Conservation (phyloP, 495 filamentous ascomycete genomes). For the Penicillium malachiteum region DNA sequence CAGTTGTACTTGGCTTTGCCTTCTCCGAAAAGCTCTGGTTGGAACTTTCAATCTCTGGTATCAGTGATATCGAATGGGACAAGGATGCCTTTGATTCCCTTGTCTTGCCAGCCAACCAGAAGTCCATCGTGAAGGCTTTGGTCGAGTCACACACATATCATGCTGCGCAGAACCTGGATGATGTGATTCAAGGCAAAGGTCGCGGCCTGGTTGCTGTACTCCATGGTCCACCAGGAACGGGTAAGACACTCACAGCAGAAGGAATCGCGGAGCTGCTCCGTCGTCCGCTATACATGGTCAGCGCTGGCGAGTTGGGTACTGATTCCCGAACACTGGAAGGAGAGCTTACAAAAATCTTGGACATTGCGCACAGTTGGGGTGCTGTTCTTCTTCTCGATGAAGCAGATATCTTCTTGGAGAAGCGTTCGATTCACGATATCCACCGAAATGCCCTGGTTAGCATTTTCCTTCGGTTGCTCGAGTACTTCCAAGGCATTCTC, state of each 20-base stretch:
- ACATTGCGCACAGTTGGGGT: slow-evolving; percentile 85
- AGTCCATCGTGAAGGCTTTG: slow-evolving; percentile 76
- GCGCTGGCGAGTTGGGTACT: slow-evolving; percentile 78
- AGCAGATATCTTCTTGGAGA: slow-evolving; percentile 77
- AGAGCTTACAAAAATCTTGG: slow-evolving; percentile 81
- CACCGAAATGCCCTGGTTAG: slow-evolving; percentile 75
- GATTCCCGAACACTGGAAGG: slow-evolving; percentile 72
- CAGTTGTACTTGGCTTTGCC: slow-evolving; percentile 88
- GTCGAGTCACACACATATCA: slow-evolving; percentile 82
- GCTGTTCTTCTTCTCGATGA: slow-evolving; percentile 76
- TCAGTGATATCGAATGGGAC: slow-evolving; percentile 82
- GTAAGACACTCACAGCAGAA: slow-evolving; percentile 88
- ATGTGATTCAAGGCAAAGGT: slow-evolving; percentile 78
- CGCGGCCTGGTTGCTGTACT: slow-evolving; percentile 73
- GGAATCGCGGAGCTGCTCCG: slow-evolving; percentile 81
- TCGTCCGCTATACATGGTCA: slow-evolving; percentile 83
- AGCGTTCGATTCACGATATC: slow-evolving; percentile 68
- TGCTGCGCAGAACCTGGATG: slow-evolving; percentile 78
- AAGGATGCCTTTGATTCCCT: slow-evolving; percentile 76
- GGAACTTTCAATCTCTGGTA: slow-evolving; percentile 80
- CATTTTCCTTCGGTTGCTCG: slow-evolving; percentile 68
- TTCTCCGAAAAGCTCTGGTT: slow-evolving; percentile 92
- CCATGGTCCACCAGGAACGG: slow-evolving; percentile 81
- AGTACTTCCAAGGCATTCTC: slow-evolving; percentile 79
- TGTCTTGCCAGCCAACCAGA: slow-evolving; percentile 72